Evolutionary conservation across 495 filamentous ascomycete genomes (phyloP), one percentile per base, ranked within the genome.

Genomic region (Pseudomonodictys pantanalensis): DNA sequence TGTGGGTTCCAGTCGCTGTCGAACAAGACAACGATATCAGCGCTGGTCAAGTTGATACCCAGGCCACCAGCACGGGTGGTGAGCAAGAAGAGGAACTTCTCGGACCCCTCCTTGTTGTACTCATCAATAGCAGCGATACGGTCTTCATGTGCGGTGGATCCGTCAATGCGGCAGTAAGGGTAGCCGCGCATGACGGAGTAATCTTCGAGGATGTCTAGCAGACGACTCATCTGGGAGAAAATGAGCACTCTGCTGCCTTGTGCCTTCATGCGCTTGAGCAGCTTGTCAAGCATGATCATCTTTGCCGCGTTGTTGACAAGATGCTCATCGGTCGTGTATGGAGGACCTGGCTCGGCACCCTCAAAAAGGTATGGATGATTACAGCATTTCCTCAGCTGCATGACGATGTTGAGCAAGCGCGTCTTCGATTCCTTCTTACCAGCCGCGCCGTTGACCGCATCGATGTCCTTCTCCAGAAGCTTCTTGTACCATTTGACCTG

Each of bases 1-100:
- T 99, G 93, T 5, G 93, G 93, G 64, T 99, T 99, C 93, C 93
- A 99, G 69, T 99, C 93, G 71, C 91, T 96, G 71, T 99, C 93
- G 69, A 91, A 99, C n/a, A 99, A 84, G 18, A 99, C 84, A 33
- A 99, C 93, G 63, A 99, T 93, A 66, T 99, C 93, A 28, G 93
- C 93, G 55, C 81, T 86, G 4, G 93, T 99, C 70, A 99, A 75
- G 71, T 99, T 99, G 77, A 99, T 99, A 65, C 93, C 93, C n/a
- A 99, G 78, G 67, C 93, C 93, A 76, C 93, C 93, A 42, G 93
- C 93, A 70, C 93, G 84, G 11, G 93, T 99, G 0, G 93, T 99
- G n/a, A 99, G 80, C 52, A 99, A 79, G 76, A 99, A 99, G 51
- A 99, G 78, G 61, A 97, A 99, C 72, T 97, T 97, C 57, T 97